Percentiles rank a stretch among this genome's conserved stretches.
Evolutionary conservation across 176 grass and related monocot species (phyloP).

Genomic region (Otatea glauca): DNA sequence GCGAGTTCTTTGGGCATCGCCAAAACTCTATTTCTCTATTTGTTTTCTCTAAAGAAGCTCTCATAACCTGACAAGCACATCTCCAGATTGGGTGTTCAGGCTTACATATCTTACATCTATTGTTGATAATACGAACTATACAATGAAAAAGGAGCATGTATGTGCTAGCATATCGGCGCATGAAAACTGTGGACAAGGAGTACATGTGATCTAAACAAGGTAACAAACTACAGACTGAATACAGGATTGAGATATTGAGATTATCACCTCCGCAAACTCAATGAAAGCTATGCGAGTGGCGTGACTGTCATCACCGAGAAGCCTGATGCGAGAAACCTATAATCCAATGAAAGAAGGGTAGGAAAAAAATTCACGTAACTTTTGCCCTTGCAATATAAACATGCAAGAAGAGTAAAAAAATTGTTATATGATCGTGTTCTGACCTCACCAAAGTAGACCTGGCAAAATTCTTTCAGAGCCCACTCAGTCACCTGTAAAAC

Average conservation of each 20-base stretch:
- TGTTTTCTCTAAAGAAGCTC: no score
- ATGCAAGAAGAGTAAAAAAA: not conserved
- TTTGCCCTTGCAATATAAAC: not conserved
- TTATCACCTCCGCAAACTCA: constrained; percentile 48
- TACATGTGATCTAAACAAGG: not conserved
- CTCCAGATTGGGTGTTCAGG: no score
- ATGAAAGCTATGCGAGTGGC: constrained; percentile 54
- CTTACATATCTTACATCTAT: not conserved
- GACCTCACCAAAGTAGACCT: constrained; percentile 49
- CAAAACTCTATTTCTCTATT: no score
- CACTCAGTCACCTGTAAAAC: constrained; percentile 32
- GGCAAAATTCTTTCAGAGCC: constrained; percentile 46
- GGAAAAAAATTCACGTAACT: not conserved
- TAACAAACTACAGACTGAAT: not conserved
- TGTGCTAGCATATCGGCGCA: not conserved
- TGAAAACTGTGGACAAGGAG: not conserved
- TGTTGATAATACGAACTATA: not conserved
- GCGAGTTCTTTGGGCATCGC: no score
- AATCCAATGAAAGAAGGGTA: not conserved
- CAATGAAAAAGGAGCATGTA: not conserved
- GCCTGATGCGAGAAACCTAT: constrained; percentile 45
- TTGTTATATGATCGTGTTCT: constrained; percentile 7
- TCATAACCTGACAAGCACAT: no score
- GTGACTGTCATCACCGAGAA: constrained; percentile 42
- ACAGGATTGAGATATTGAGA: not conserved